Evolutionary conservation across 2,329 filamentous ascomycete genomes (phyloP), one percentile per base, ranked within the genome.

Genomic region (Diplodia seriata): DNA sequence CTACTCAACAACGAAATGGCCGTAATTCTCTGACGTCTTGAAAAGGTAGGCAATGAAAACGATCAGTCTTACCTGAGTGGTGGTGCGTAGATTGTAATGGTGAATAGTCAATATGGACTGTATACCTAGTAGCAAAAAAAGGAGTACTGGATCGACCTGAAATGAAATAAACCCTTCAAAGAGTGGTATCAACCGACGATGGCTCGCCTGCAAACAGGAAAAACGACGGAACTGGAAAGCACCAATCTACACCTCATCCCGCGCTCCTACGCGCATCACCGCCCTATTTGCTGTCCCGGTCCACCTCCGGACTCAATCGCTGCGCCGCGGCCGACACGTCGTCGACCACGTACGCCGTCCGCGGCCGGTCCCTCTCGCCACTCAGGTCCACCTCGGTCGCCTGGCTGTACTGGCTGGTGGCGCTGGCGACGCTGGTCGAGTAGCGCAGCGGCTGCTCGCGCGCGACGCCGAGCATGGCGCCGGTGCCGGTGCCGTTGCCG

Each of bases 101-200:
- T 31, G 29, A 8, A 31, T 20, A 26, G 14, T 38, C 54, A 38
- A 26, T 50, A 23, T 63, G 29, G 47, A 33, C n/a, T 23, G 11
- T 36, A 38, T 38, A 51, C 29, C 40, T 18, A 47, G 20, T n/a
- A 47, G 14, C 26, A 14, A n/a, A 51, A n/a, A 26, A 51, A 49
- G 20, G 20, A n/a, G 23, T 7, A 14, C 33, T 23, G n/a, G 23
- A 51, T 20, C 47, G 47, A 12, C 15, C 18, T 3, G 15, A 9
- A 9, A 36, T 20, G 20, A 62, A 61, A 49, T 49, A 50, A 49
- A 20, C 40, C 49, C 23, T 63, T 51, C 43, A 63, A 63, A 63
- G 59, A 63, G 59, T 63, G 59, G 59, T 63, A 63, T 63, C 59
- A 63, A 49, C 50, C n/a, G 47, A 51, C 31, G 31, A 51, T 29